These are phyloP conservation scores for Clohesyomyces aquaticus DNA, from an alignment of 495 filamentous ascomycete genomes.

Conservation along the genomic window DNA sequence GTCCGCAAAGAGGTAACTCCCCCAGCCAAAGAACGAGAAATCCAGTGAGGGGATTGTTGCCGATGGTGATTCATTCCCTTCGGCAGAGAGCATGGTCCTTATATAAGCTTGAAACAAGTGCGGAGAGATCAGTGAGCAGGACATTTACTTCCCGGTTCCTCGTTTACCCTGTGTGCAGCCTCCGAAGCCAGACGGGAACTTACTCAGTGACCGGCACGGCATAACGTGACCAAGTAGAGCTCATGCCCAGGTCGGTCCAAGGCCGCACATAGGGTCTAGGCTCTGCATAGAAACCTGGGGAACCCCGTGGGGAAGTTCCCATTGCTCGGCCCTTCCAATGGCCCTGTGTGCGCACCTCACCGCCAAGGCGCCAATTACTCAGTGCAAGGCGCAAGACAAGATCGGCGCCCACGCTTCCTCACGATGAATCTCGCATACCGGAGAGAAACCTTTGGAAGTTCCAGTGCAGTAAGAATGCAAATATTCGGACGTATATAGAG, in stretches of 20 bases:
- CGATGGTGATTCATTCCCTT: too few species aligned
- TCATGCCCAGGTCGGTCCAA: too few species aligned
- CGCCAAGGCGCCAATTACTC: slow-evolving; percentile 1
- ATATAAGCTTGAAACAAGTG: background rate
- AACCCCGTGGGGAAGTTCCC: slow-evolving; percentile 1
- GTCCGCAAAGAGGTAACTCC: too few species aligned
- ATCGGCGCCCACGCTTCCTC: background rate
- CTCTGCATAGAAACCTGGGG: background rate
- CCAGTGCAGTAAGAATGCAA: too few species aligned
- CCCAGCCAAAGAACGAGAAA: too few species aligned
- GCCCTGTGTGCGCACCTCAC: background rate
- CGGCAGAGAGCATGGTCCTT: background rate
- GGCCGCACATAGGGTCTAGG: background rate
- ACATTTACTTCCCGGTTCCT: background rate
- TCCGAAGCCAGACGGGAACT: background rate
- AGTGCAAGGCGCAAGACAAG: background rate
- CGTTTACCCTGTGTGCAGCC: background rate
- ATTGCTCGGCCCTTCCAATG: background rate
- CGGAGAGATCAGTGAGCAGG: background rate
- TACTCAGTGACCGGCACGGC: background rate
- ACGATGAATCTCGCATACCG: background rate
- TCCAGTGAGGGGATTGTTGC: too few species aligned
- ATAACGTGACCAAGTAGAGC: slow-evolving; percentile 1
- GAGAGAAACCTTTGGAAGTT: too few species aligned
- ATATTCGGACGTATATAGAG: too few species aligned